Evolutionary conservation across 495 filamentous ascomycete genomes (phyloP).

Genomic region (Penicillium salamii): DNA sequence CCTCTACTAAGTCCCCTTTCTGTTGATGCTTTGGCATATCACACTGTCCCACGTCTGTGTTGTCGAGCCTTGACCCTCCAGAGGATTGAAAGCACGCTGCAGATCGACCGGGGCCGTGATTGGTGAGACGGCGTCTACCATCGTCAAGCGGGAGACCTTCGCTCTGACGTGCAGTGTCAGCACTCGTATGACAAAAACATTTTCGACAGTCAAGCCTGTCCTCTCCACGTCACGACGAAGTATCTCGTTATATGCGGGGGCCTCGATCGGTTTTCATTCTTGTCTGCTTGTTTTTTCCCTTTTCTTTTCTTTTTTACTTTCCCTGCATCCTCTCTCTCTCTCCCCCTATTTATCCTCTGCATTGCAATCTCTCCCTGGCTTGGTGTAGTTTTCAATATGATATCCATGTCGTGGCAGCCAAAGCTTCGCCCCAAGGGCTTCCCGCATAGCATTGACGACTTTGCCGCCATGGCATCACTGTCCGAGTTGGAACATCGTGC

Average conservation of each 20-base stretch:
- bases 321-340: not conserved
- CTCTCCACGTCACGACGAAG: slow-evolving; percentile 1
- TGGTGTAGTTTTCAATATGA: slow-evolving; percentile 3
- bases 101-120: slow-evolving; percentile 3
- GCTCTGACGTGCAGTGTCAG: slow-evolving; percentile 6
- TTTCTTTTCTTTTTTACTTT: slow-evolving; percentile 11
- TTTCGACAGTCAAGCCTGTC: too few species aligned
- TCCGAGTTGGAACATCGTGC: slow-evolving; percentile 34
- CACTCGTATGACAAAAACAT: slow-evolving; percentile 20
- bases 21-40: slow-evolving; percentile 26
- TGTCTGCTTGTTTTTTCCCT: slow-evolving; percentile 15
- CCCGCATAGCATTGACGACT: slow-evolving; percentile 38
- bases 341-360: not conserved
- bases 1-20: too few species aligned
- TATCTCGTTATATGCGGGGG: slow-evolving; percentile 1
- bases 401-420: slow-evolving; percentile 41
- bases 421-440: slow-evolving; percentile 45
- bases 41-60: slow-evolving; percentile 32
- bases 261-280: not conserved
- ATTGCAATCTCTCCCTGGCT: slow-evolving; percentile 3
- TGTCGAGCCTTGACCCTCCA: not conserved
- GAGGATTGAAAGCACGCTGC: not conserved
- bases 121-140: not conserved
- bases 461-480: slow-evolving; percentile 30
- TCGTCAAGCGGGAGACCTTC: not conserved